Conservation (phyloP, 306 rosid species). For the Casuarina glauca region DNA sequence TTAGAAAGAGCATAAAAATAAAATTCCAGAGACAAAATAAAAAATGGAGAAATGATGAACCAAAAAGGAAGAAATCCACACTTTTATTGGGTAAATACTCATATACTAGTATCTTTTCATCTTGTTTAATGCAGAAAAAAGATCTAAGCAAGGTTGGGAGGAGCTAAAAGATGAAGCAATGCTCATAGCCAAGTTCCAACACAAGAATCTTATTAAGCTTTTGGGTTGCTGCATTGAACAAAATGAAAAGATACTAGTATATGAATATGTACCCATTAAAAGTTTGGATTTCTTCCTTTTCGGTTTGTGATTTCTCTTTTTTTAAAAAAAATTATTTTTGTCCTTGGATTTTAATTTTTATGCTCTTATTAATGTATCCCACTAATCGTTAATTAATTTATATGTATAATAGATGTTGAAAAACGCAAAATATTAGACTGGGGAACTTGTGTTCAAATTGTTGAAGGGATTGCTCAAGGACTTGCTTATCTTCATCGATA, state of each 20-base stretch:
- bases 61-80: conserved; percentile 36
- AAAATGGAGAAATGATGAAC: conserved; percentile 1
- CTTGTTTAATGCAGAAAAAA: conserved; percentile 35
- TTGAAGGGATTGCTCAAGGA: conserved; percentile 31
- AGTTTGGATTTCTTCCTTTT: conserved; percentile 38
- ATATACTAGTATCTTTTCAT: conserved; percentile 36
- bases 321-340: no score
- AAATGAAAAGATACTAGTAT: conserved; percentile 34
- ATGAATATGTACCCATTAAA: conserved; percentile 34
- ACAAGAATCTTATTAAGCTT: conserved; percentile 37
- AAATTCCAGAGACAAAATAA: neutral
- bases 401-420: conserved; percentile 15
- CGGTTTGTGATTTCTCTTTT: conserved; percentile 11
- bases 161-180: no score
- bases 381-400: neutral
- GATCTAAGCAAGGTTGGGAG: conserved; percentile 35
- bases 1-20: neutral
- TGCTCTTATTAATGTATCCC: neutral
- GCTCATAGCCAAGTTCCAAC: no score
- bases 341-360: neutral
- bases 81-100: conserved; percentile 38
- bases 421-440: conserved; percentile 23
- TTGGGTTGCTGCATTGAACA: conserved; percentile 38
- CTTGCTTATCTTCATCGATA: conserved; percentile 33
- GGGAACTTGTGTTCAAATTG: conserved; percentile 22